Evolutionary conservation across 768 basidiomycete species (phyloP).

Genomic region (Tricholoma hemisulphureum): DNA sequence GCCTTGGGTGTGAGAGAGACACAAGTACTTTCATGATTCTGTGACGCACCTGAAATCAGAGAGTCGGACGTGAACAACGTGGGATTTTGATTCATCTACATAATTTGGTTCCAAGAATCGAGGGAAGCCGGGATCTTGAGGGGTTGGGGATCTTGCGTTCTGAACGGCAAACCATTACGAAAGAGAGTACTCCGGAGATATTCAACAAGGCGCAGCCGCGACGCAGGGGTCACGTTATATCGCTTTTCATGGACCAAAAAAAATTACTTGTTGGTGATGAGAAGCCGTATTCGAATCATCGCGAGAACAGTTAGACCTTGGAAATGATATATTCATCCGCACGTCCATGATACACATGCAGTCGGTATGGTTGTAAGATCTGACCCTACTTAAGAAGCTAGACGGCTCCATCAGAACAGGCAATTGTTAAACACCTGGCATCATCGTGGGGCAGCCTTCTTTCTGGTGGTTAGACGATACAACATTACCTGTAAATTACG

Average conservation of each 20-base stretch:
- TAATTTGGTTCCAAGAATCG: too few relatives aligned
- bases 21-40: neutral
- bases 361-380: too few relatives aligned
- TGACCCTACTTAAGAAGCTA: neutral
- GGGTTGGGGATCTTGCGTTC: too few relatives aligned
- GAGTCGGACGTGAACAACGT: neutral
- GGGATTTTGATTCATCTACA: neutral
- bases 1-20: too few relatives aligned
- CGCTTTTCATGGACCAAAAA: neutral
- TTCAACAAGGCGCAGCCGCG: too few relatives aligned
- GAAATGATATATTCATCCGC: neutral
- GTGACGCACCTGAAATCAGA: neutral
- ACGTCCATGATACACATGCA: neutral
- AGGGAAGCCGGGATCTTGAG: too few relatives aligned
- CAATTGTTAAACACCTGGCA: neutral
- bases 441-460: conserved; percentile 3
- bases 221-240: neutral
- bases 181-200: too few relatives aligned
- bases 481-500: neutral
- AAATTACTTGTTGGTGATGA: neutral
- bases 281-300: neutral
- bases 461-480: neutral
- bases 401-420: neutral
- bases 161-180: too few relatives aligned
- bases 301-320: neutral